Conservation (phyloP, 441 rosid species). For the Pelargonium citronellum region DNA sequence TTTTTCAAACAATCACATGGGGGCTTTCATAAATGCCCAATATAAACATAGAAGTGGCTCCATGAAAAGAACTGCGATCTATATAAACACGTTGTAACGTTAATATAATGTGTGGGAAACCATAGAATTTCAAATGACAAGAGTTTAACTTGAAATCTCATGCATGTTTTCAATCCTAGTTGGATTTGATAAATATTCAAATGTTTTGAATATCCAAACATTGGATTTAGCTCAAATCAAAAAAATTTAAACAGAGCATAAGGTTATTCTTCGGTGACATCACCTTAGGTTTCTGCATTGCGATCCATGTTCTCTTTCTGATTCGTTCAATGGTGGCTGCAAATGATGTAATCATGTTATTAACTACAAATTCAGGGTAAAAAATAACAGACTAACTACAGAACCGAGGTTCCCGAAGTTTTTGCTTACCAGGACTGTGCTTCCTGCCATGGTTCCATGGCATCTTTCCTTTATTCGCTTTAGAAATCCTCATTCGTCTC, state of each 20-base stretch:
- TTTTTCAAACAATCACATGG: too few species aligned
- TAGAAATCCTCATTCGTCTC: constrained; percentile 80
- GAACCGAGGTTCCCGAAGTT: background rate
- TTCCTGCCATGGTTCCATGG: constrained; percentile 99
- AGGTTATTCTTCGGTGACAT: constrained; percentile 83
- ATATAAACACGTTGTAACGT: too few species aligned
- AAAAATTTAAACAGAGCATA: constrained; percentile 7
- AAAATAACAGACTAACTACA: background rate
- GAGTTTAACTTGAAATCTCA: too few species aligned
- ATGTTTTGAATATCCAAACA: too few species aligned
- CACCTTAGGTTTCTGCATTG: constrained; percentile 99
- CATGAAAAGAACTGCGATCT: too few species aligned
- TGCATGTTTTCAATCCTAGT: too few species aligned
- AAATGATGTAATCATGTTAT: constrained; percentile 2
- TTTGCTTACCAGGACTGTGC: constrained; percentile 66
- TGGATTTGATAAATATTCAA: too few species aligned
- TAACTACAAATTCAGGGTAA: background rate
- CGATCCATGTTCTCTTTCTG: constrained; percentile 78
- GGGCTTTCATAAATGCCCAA: too few species aligned
- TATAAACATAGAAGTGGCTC: too few species aligned
- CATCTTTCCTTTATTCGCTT: constrained; percentile 79
- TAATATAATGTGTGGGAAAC: too few species aligned
- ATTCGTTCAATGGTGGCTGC: constrained; percentile 77
- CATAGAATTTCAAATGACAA: too few species aligned
- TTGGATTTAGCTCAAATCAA: too few species aligned